Evolutionary conservation across 305 asterid genomes (phyloP), one percentile per base, ranked within the genome.

Genomic region (Fraxinus sp.): DNA sequence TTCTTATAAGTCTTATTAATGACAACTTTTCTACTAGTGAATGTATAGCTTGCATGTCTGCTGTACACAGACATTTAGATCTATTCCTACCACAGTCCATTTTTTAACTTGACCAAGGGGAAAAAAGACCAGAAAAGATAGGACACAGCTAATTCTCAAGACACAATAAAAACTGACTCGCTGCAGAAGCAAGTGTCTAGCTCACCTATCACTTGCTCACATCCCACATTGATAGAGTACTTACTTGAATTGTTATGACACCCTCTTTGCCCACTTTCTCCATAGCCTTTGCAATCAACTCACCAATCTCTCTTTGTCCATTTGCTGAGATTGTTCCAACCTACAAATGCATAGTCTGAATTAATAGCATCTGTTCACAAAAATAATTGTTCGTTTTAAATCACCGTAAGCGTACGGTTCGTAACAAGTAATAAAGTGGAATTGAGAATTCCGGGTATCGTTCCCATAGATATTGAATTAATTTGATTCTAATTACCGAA

Each of bases 241-340:
- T 85, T 89, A 96, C 99, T 89, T 94, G 97, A 86, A 96, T 94
- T 59, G 98, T 94, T 78, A 96, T 96, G 72, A 96, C 99, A 43
- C 99, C 99, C 85, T 96, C 99, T 79, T 94, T 96, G 80, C 99
- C 98, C 72, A 96, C 99, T 90, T 91, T 94, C 79, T 96, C 99
- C 98, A 96, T 96, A 18, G 99, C 99, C 90, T 92, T 96, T 0
- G 99, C 99, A 76, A 96, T 96, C 86, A 96, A 89, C 90, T 94
- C 98, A 37, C 99, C 99, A 76, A 96, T 93, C 80, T 96, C 98
- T 57, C 98, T 90, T 32, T 96, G 98, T 74, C 98, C 98, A 75
- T 96, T 94, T 6, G 99, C 92, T 74, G 99, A 96, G 37, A 96
- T 94, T 36, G 98, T 93, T 20, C 98, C 99, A 78, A 94, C 99